Conservation (phyloP, 1,139 yeast species). For the Blastobotrys capitulatus region DNA sequence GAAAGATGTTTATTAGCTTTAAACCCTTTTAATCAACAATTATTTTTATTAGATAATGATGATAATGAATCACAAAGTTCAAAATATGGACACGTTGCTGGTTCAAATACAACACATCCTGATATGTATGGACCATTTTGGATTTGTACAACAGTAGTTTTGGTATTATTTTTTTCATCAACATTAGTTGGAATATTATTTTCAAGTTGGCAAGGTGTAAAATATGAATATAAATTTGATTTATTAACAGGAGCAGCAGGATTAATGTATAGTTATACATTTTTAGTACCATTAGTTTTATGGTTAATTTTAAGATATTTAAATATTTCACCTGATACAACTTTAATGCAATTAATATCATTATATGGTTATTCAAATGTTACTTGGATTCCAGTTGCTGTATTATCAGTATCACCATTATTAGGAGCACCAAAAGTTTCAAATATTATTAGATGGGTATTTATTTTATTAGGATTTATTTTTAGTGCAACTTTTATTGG, state of each 20-base stretch:
- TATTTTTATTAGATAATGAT: constrained; percentile 31
- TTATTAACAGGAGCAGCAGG: constrained; percentile 60
- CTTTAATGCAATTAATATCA: constrained; percentile 44
- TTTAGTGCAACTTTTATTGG: constrained; percentile 36
- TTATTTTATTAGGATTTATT: constrained; percentile 34
- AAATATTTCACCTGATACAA: constrained; percentile 32
- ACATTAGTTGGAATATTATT: constrained; percentile 53
- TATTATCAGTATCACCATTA: constrained; percentile 43
- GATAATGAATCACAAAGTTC: constrained; percentile 6
- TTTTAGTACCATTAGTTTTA: constrained; percentile 52
- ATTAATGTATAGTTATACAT: constrained; percentile 67
- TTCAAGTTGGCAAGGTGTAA: constrained; percentile 38
- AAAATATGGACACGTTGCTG: constrained; percentile 23
- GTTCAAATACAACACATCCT: constrained; percentile 35
- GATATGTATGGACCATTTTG: constrained; percentile 82
- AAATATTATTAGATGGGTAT: constrained; percentile 35
- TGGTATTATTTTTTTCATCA: constrained; percentile 66
- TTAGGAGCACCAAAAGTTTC: constrained; percentile 33
- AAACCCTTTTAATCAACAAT: constrained; percentile 29
- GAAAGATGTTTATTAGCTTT: constrained; percentile 34
- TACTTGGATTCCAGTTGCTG: constrained; percentile 74
- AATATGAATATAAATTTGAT: constrained; percentile 55
- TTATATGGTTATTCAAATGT: constrained; percentile 76
- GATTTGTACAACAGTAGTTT: constrained; percentile 75
- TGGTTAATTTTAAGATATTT: constrained; percentile 45